These are phyloP conservation scores for Phoma herbarum DNA, from an alignment of 2,329 filamentous ascomycete genomes.

Conservation along the genomic window DNA sequence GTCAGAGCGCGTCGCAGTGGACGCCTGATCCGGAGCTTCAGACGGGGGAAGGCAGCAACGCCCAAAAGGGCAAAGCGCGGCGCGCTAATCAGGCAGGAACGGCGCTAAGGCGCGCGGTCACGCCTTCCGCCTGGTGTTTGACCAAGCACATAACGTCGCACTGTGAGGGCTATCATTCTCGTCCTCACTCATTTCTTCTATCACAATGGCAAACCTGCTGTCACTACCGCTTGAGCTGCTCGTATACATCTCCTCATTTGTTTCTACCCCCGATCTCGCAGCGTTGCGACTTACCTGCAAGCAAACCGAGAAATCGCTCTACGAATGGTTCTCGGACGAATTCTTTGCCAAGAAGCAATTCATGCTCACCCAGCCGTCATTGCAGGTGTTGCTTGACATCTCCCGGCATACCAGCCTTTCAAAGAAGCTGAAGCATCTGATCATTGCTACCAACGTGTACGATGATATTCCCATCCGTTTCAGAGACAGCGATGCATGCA, in stretches of 20 bases:
- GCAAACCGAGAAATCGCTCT: slow-evolving; percentile 62
- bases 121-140: slow-evolving; percentile 13
- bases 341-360: slow-evolving; percentile 74
- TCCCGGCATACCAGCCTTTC: slow-evolving; percentile 51
- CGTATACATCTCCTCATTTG: slow-evolving; percentile 59
- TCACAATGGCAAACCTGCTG: slow-evolving; percentile 35
- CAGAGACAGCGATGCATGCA: slow-evolving; percentile 23
- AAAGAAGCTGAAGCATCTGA: slow-evolving; percentile 57
- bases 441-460: slow-evolving; percentile 58
- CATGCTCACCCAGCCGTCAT: slow-evolving; percentile 66
- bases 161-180: neutral
- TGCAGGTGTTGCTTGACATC: slow-evolving; percentile 61
- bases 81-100: slow-evolving; percentile 8
- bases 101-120: slow-evolving; percentile 15
- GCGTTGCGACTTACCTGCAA: slow-evolving; percentile 65
- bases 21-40: slow-evolving; percentile 8
- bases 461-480: slow-evolving; percentile 26
- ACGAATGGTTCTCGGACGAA: slow-evolving; percentile 65
- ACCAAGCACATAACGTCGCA: slow-evolving; percentile 2
- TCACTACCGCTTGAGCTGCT: slow-evolving; percentile 67
- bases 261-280: slow-evolving; percentile 66
- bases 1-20: slow-evolving; percentile 8
- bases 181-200: neutral
- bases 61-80: slow-evolving; percentile 5
- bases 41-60: slow-evolving; percentile 21